A percentile compares a stretch with the other conserved stretches of the same genome.
These are phyloP conservation scores for Diplocarpon rosae DNA, from an alignment of 2,329 filamentous ascomycete genomes.

Conservation along the genomic window DNA sequence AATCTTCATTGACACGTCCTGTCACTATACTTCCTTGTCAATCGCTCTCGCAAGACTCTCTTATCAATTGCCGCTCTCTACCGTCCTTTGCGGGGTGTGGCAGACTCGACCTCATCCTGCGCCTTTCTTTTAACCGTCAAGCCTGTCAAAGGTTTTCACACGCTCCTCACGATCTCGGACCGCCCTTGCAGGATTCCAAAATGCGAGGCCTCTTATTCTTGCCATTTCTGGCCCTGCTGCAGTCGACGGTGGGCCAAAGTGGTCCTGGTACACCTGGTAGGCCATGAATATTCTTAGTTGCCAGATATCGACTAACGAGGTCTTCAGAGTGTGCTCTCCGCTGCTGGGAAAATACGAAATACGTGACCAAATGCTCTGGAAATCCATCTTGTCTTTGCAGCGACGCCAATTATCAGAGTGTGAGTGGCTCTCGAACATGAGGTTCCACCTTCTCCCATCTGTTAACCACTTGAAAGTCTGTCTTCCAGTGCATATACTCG, in stretches of 20 bases:
- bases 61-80: neutral
- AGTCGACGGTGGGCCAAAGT: conserved; percentile 8
- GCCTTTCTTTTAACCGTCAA: neutral
- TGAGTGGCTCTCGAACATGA: conserved; percentile 8
- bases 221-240: conserved; percentile 8
- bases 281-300: neutral
- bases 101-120: neutral
- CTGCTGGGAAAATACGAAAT: conserved; percentile 30
- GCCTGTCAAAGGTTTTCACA: neutral
- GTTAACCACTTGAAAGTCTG: conserved; percentile 16
- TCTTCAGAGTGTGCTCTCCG: conserved; percentile 23
- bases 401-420: conserved; percentile 26
- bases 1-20: conserved; percentile 7
- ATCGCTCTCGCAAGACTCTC: conserved; percentile 1
- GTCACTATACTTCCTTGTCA: conserved; percentile 8
- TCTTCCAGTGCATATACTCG: conserved; percentile 29
- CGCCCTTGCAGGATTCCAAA: neutral
- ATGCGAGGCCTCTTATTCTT: conserved; percentile 10
- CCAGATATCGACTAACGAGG: neutral
- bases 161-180: neutral
- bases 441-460: neutral
- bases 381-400: conserved; percentile 26
- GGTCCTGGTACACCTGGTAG: conserved; percentile 14
- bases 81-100: neutral
- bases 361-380: conserved; percentile 25